Evolutionary conservation across 1,284 basidiomycete genomes (phyloP).

Genomic region (Somion occarium): DNA sequence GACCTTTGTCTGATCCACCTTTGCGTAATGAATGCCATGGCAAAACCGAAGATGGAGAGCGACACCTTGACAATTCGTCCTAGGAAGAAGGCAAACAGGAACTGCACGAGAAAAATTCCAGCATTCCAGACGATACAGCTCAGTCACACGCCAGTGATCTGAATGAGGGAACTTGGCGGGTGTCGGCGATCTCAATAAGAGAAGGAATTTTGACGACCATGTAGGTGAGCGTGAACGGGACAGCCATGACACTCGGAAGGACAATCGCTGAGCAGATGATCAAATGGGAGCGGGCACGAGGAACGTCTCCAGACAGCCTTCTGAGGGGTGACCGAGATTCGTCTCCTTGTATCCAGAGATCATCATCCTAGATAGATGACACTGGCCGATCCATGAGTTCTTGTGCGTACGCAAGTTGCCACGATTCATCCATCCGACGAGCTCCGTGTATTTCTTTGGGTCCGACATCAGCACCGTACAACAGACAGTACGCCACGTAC

Average conservation of each 20-base stretch:
- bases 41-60: slow-evolving; percentile 83
- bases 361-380: slow-evolving; percentile 89
- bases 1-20: too few species aligned
- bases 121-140: slow-evolving; percentile 97
- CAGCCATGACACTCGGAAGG: slow-evolving; percentile 79
- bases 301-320: slow-evolving; percentile 91
- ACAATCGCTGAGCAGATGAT: slow-evolving; percentile 87
- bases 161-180: slow-evolving; percentile 76
- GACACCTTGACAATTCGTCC: slow-evolving; percentile 87
- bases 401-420: slow-evolving; percentile 95
- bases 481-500: slow-evolving; percentile 92
- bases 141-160: slow-evolving; percentile 89
- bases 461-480: slow-evolving; percentile 96
- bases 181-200: slow-evolving; percentile 59
- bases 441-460: slow-evolving; percentile 97
- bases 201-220: slow-evolving; percentile 88
- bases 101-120: slow-evolving; percentile 78
- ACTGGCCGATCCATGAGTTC: slow-evolving; percentile 98
- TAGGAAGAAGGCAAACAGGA: slow-evolving; percentile 88
- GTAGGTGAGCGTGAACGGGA: slow-evolving; percentile 85
- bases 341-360: slow-evolving; percentile 98
- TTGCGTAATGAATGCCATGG: slow-evolving; percentile 90
- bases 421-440: slow-evolving; percentile 95
- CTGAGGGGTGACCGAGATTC: slow-evolving; percentile 88
- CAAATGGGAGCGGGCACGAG: slow-evolving; percentile 85